phyloP scores from a whole-genome alignment of 768 basidiomycete genomes.

The Lenzites betulinus region DNA sequence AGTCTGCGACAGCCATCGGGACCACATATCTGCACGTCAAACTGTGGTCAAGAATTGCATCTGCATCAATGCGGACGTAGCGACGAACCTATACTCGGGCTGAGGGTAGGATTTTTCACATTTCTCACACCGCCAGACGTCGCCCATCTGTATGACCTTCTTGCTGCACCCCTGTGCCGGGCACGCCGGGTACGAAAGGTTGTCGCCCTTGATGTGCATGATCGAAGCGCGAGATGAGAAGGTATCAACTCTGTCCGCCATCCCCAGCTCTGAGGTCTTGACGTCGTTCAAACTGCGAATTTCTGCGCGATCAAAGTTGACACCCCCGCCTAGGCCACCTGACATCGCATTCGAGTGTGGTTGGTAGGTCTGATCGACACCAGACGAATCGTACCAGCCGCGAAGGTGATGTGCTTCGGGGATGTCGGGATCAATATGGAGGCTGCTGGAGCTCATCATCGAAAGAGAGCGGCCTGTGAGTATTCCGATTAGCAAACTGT shows the following conservation, averaged over 20 bases:
- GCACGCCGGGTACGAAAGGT: conserved; percentile 88
- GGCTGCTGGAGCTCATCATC: conserved; percentile 76
- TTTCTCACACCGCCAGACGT: conserved; percentile 91
- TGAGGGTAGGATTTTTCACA: conserved; percentile 70
- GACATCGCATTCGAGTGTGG: conserved; percentile 56
- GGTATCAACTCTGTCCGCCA: conserved; percentile 74
- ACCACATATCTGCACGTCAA: conserved; percentile 65
- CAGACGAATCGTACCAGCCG: conserved; percentile 89
- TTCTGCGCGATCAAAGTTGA: conserved; percentile 68
- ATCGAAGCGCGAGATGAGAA: conserved; percentile 84
- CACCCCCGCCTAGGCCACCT: conserved; percentile 35
- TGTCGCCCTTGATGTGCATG: conserved; percentile 84
- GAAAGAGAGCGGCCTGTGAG: conserved; percentile 76
- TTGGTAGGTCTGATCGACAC: conserved; percentile 64
- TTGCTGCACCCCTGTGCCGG: conserved; percentile 80
- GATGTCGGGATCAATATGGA: conserved; percentile 91
- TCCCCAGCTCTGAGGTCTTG: conserved; percentile 74
- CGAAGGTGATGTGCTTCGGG: conserved; percentile 81
- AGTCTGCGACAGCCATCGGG: conserved; percentile 85
- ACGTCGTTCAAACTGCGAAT: conserved; percentile 75
- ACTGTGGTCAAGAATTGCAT: neutral
- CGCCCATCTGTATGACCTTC: conserved; percentile 75
- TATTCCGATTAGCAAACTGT: neutral
- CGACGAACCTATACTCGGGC: conserved; percentile 74
- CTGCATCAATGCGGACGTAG: neutral